Base-by-base conservation (phyloP, 352 stramenopile genomes). In the Globisporangium megalacanthum region DNA sequence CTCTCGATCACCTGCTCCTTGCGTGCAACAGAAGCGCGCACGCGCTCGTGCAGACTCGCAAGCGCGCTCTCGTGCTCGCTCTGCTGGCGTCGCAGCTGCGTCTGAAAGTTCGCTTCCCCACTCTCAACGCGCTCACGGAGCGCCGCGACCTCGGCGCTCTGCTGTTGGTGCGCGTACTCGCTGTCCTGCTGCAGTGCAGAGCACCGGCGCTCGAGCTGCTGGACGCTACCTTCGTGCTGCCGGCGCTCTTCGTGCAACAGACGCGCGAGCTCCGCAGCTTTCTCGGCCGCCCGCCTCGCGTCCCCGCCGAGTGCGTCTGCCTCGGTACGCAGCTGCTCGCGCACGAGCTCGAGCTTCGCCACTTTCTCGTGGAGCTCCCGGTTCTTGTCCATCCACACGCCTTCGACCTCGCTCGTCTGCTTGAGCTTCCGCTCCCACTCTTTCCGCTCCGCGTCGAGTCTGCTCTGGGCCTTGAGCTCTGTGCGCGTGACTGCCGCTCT, bases 361-460 rank as follows among this genome's bases (percentile, higher is more conserved):
- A 84, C 57, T 49, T 88, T 87, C 41, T 88, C 83, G 58, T 87
- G 79, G 39, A 92, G 61, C 58, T 89, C 79, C 17, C 78, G 74
- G 58, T 87, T 90, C 69, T 92, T 90, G 41, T 90, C 83, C 79
- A 92, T 90, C 83, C 83, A 92, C n/a, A 88, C 79, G 35, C 65
- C 66, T 22, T 91, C 80, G n/a, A 89, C 80, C 58, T 93, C 79
- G 59, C 68, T 81, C 17, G 79, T 86, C 58, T 89, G 79, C 62
- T 85, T 83, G 56, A 88, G 70, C 56, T 89, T 87, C 51, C 79
- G 76, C 60, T 89, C 77, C 59, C 68, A 84, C 31, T 89, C 80
- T n/a, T 70, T 62, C 46, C 69, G 73, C 61, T 93, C 80, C 15
- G 81, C 58, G 49, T 81, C 77, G 22, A 79, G 75, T 48, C 80